These are phyloP conservation scores for Yamadazyma kanchanaburiensis DNA, from an alignment of 1,139 yeast species.

Conservation along the genomic window DNA sequence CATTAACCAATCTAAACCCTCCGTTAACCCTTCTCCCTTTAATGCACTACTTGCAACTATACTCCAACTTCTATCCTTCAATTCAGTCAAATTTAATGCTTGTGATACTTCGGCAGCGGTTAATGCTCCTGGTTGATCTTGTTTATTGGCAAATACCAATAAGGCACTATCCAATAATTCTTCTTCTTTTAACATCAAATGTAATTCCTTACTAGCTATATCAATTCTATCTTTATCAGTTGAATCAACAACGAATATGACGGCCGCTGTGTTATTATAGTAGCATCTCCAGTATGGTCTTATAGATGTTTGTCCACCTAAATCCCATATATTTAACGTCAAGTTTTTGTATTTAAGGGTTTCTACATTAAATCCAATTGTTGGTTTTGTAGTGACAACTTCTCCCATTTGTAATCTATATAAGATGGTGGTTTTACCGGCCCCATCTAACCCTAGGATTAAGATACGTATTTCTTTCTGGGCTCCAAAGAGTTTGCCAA, in stretches of 20 bases:
- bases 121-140: conserved; percentile 94
- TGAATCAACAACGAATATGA: conserved; percentile 92
- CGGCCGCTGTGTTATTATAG: conserved; percentile 94
- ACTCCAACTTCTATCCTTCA: conserved; percentile 97
- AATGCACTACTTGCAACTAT: conserved; percentile 96
- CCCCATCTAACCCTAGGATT: conserved; percentile 94
- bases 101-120: conserved; percentile 93
- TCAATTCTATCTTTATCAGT: conserved; percentile 93
- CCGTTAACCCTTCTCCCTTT: conserved; percentile 92
- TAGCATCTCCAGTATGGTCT: conserved; percentile 99
- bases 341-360: conserved; percentile 86
- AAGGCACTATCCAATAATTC: conserved; percentile 87
- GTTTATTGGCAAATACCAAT: conserved; percentile 94
- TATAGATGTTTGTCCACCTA: conserved; percentile 96
- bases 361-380: conserved; percentile 96
- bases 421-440: conserved; percentile 94
- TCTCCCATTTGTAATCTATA: conserved; percentile 92
- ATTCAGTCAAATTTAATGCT: conserved; percentile 77
- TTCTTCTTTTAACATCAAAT: conserved; percentile 88
- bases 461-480: conserved; percentile 88
- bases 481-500: conserved; percentile 84
- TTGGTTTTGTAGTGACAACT: conserved; percentile 90
- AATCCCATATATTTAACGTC: conserved; percentile 84
- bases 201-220: conserved; percentile 83
- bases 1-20: conserved; percentile 96